Percentiles rank a stretch among this genome's conserved stretches.
These are phyloP conservation scores for Scutellaria galericulata DNA, from an alignment of 257 asterid species.

Conservation along the genomic window DNA sequence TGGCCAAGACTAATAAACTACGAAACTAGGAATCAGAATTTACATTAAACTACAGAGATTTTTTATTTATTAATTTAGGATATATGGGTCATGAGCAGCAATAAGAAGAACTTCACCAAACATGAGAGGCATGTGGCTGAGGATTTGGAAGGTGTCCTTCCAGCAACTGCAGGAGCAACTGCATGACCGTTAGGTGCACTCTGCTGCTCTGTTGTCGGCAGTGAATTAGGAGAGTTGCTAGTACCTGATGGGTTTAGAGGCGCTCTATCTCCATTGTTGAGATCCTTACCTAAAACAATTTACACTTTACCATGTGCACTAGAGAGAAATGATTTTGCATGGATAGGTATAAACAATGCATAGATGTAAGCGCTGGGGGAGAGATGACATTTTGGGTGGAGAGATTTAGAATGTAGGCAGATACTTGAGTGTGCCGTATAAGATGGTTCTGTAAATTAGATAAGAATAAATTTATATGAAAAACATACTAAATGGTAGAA, in stretches of 20 bases:
- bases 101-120: constrained; percentile 42
- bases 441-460: background rate
- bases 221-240: constrained; percentile 59
- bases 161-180: constrained; percentile 74
- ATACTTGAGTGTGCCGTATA: too few species aligned
- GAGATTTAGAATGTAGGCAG: background rate
- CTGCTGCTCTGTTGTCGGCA: constrained; percentile 77
- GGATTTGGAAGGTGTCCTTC: constrained; percentile 64
- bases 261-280: constrained; percentile 40
- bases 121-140: constrained; percentile 42
- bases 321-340: background rate
- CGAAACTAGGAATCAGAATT: constrained; percentile 42
- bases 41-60: constrained; percentile 42
- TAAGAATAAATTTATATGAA: background rate
- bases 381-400: background rate
- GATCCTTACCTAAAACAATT: constrained; percentile 59
- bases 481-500: background rate
- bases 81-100: constrained; percentile 45
- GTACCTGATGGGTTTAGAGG: constrained; percentile 55
- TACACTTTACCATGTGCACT: constrained; percentile 1
- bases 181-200: constrained; percentile 59
- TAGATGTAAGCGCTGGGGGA: background rate
- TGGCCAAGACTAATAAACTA: constrained; percentile 33
- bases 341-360: background rate
- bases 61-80: constrained; percentile 30